phyloP scores from a whole-genome alignment of 805 yeast species.

The Suhomyces sp. region DNA sequence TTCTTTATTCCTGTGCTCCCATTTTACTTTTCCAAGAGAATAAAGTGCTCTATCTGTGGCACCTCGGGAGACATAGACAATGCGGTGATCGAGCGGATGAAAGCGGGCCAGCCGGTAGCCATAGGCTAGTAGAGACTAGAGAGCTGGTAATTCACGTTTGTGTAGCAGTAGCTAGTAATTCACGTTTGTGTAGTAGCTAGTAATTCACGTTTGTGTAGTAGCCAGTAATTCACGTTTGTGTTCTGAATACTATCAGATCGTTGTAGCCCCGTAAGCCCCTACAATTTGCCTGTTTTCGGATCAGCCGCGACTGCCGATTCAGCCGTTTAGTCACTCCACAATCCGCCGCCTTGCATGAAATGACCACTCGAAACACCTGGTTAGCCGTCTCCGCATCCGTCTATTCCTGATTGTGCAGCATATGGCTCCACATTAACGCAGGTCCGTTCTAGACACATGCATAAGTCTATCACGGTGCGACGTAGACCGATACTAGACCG shows the following conservation, averaged over 20 bases:
- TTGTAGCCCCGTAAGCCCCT: background rate
- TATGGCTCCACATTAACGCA: background rate
- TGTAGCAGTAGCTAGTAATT: too few relatives aligned
- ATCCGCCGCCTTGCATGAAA: background rate
- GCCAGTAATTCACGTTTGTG: too few relatives aligned
- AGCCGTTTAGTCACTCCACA: background rate
- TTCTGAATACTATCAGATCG: background rate
- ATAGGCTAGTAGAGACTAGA: slow-evolving; percentile 13
- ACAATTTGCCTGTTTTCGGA: background rate
- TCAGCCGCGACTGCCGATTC: background rate
- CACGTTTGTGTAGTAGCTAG: too few relatives aligned
- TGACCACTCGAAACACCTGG: background rate
- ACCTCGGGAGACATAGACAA: slow-evolving; percentile 32
- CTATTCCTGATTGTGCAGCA: background rate
- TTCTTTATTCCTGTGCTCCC: slow-evolving; percentile 58
- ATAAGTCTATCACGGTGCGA: too few relatives aligned
- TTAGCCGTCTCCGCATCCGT: background rate
- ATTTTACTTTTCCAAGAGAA: slow-evolving; percentile 48
- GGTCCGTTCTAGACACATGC: background rate
- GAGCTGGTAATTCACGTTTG: too few relatives aligned
- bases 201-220: too few relatives aligned
- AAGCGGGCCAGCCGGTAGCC: slow-evolving; percentile 35
- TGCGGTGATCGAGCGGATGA: slow-evolving; percentile 22
- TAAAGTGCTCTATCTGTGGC: slow-evolving; percentile 51
- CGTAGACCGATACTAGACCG: too few relatives aligned